Conservation (phyloP, 352 stramenopile species). For the Pythium folliculosum region DNA sequence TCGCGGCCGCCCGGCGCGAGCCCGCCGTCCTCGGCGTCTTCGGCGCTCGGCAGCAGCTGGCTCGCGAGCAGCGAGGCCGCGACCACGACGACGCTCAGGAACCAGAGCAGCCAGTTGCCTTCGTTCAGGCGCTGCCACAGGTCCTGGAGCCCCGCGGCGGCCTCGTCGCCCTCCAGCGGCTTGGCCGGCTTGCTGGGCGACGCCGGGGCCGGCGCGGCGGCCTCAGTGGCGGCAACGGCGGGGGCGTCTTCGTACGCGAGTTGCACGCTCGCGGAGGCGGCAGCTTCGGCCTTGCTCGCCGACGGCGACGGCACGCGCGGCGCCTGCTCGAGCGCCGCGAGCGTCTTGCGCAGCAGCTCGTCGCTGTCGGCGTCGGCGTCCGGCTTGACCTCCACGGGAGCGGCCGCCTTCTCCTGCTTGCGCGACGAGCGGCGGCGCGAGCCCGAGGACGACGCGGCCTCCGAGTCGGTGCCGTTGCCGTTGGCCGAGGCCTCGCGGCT, state of each 20-base stretch:
- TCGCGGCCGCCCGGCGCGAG: slow-evolving; percentile 14
- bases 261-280: slow-evolving; percentile 32
- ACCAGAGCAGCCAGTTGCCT: slow-evolving; percentile 59
- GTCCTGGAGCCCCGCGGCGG: slow-evolving; percentile 24
- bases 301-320: slow-evolving; percentile 12
- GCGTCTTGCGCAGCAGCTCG: slow-evolving; percentile 54
- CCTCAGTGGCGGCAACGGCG: background rate
- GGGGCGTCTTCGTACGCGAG: slow-evolving; percentile 49
- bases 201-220: background rate
- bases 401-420: slow-evolving; percentile 33
- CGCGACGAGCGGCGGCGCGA: slow-evolving; percentile 29
- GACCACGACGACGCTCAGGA: slow-evolving; percentile 72
- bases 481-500: slow-evolving; percentile 15
- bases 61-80: slow-evolving; percentile 63
- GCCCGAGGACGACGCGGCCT: slow-evolving; percentile 23
- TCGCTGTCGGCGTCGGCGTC: slow-evolving; percentile 34
- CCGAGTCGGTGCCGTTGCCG: slow-evolving; percentile 16
- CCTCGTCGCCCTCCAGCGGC: background rate
- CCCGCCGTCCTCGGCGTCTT: slow-evolving; percentile 16
- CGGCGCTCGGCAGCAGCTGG: slow-evolving; percentile 44
- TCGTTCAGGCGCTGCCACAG: slow-evolving; percentile 57
- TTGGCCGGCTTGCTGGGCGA: slow-evolving; percentile 14
- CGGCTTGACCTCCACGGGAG: no score
- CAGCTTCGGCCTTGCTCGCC: slow-evolving; percentile 7
- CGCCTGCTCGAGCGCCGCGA: slow-evolving; percentile 36